Conservation (phyloP, 768 basidiomycete species). For the Rhodosporidiobolus odoratus region DNA sequence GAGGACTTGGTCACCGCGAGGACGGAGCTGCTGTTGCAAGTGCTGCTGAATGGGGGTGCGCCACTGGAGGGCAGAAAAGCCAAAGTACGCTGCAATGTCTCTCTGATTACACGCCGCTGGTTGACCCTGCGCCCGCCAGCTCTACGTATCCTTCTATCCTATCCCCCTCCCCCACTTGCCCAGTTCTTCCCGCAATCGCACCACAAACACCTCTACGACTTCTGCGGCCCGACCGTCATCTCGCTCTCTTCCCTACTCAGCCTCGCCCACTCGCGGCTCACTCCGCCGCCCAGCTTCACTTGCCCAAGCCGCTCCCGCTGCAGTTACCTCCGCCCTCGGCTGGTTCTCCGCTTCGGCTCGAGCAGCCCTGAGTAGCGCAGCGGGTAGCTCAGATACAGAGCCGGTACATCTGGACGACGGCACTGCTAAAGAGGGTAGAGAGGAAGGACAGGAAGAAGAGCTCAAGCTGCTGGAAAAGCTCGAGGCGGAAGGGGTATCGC, state of each 20-base stretch:
- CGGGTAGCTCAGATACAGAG: background rate
- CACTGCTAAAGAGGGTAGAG: background rate
- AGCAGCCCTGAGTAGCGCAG: slow-evolving; percentile 3
- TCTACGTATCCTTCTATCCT: slow-evolving; percentile 25
- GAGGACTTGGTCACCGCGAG: slow-evolving; percentile 16
- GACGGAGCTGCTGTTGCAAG: slow-evolving; percentile 6
- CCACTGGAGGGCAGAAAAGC: background rate
- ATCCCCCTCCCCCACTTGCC: slow-evolving; percentile 9
- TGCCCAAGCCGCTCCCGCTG: slow-evolving; percentile 3
- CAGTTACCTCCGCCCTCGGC: slow-evolving; percentile 20
- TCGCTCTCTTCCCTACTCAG: background rate
- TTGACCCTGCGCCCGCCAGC: background rate
- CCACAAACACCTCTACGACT: background rate
- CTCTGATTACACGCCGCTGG: too few species aligned
- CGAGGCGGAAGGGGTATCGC: background rate
- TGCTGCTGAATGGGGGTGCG: background rate
- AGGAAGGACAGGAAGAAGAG: slow-evolving; percentile 14
- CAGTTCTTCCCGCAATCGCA: background rate
- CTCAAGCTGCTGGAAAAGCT: background rate
- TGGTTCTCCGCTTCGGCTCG: slow-evolving; percentile 26
- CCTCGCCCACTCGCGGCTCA: background rate
- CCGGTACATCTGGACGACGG: background rate
- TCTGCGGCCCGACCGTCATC: slow-evolving; percentile 3
- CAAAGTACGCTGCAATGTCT: background rate
- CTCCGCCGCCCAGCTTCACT: background rate